These are phyloP conservation scores for Yamadazyma laniorum DNA, from an alignment of 805 yeast genomes.

Conservation along the genomic window DNA sequence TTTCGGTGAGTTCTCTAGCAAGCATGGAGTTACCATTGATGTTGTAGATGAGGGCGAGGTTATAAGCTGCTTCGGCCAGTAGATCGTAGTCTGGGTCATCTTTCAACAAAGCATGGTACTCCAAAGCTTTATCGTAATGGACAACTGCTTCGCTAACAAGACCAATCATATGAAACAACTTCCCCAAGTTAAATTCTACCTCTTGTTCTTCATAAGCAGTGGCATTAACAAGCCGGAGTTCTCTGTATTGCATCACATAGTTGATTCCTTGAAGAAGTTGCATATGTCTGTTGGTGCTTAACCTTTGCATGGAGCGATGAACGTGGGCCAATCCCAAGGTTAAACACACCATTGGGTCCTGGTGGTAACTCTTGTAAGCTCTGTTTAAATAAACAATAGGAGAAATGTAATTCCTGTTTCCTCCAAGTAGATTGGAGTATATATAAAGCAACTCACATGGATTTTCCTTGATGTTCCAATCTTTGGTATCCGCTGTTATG, in stretches of 20 bases:
- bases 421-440: conserved; percentile 76
- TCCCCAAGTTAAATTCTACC: conserved; percentile 76
- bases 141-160: conserved; percentile 67
- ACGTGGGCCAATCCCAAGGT: conserved; percentile 76
- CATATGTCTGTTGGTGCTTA: conserved; percentile 79
- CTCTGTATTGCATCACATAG: conserved; percentile 69
- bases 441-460: conserved; percentile 72
- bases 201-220: conserved; percentile 64
- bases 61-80: conserved; percentile 81
- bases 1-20: conserved; percentile 63
- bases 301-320: conserved; percentile 89
- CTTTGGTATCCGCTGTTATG: conserved; percentile 53
- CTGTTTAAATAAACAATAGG: conserved; percentile 75
- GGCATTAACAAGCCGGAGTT: conserved; percentile 42
- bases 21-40: conserved; percentile 67
- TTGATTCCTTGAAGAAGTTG: conserved; percentile 87
- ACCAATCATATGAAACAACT: conserved; percentile 83
- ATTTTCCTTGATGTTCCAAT: conserved; percentile 34
- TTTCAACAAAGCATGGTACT: conserved; percentile 29
- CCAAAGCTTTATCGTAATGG: conserved; percentile 70
- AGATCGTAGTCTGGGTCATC: conserved; percentile 56
- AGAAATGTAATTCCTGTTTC: conserved; percentile 80
- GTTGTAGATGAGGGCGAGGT: conserved; percentile 71
- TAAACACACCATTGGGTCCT: conserved; percentile 78
- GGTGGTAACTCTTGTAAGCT: conserved; percentile 61